phyloP scores from a whole-genome alignment of 768 basidiomycete genomes.

The Kwoniella dejecticola region DNA sequence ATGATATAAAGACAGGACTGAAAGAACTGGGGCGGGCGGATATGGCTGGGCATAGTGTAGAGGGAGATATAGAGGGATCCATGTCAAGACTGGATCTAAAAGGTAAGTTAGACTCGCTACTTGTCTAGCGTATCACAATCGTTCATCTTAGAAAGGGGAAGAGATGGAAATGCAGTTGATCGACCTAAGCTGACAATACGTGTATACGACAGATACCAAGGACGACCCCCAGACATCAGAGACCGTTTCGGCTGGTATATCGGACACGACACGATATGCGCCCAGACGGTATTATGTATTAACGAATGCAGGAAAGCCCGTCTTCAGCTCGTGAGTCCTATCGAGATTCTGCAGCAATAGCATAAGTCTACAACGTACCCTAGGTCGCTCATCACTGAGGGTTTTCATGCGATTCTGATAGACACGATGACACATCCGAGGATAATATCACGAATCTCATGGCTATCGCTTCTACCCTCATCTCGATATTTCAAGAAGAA shows the following conservation, averaged over 20 bases:
- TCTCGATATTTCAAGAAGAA: slow-evolving; percentile 93
- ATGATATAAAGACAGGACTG: slow-evolving; percentile 26
- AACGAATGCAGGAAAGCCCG: slow-evolving; percentile 96
- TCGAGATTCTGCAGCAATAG: too few relatives aligned
- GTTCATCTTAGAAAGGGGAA: too few relatives aligned
- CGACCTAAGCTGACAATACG: neutral
- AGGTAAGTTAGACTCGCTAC: neutral
- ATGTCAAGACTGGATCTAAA: neutral
- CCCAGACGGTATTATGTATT: slow-evolving; percentile 82
- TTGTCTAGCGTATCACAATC: too few relatives aligned
- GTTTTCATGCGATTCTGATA: too few relatives aligned
- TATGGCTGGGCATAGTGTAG: neutral
- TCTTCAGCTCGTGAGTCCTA: slow-evolving; percentile 84
- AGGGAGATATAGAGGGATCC: neutral
- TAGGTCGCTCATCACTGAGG: neutral
- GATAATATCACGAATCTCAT: slow-evolving; percentile 76
- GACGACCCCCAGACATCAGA: neutral
- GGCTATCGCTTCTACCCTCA: slow-evolving; percentile 90
- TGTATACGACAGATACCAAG: neutral
- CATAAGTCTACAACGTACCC: neutral
- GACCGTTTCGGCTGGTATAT: neutral
- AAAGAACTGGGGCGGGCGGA: slow-evolving; percentile 22
- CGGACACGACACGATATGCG: slow-evolving; percentile 3
- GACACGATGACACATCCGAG: slow-evolving; percentile 59
- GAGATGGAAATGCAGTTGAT: neutral